Evolutionary conservation across 2,329 filamentous ascomycete genomes (phyloP).

Genomic region (Trichoderma sp.): DNA sequence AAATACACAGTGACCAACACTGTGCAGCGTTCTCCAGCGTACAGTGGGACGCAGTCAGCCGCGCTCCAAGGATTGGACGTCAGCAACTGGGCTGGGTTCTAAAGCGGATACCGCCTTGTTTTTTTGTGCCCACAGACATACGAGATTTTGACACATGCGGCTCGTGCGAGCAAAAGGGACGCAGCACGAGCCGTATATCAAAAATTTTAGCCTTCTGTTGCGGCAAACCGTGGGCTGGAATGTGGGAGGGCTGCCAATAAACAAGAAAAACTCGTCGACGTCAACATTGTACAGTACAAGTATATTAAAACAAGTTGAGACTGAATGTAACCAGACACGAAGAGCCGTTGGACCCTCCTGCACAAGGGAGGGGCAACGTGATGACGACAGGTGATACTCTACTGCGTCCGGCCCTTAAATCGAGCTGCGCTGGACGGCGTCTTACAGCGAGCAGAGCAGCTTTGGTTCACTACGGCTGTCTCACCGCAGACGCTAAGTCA

Average conservation of each 20-base stretch:
- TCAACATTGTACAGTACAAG: not conserved
- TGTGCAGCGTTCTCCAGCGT: not conserved
- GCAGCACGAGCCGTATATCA: not conserved
- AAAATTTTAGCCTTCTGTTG: not conserved
- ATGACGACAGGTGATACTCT: slow-evolving; percentile 18
- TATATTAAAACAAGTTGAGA: not conserved
- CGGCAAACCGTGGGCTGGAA: not conserved
- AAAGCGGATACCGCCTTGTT: slow-evolving; percentile 16
- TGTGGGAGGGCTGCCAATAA: not conserved
- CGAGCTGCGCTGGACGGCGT: not conserved
- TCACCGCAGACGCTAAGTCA: slow-evolving; percentile 16
- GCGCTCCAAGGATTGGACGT: slow-evolving; percentile 18
- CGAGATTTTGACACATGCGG: slow-evolving; percentile 10
- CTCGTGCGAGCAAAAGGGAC: not conserved
- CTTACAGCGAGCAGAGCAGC: not conserved
- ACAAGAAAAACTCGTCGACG: not conserved
- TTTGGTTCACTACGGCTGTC: slow-evolving; percentile 7
- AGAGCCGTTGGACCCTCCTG: slow-evolving; percentile 12
- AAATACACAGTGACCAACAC: not conserved
- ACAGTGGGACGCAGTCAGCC: slow-evolving; percentile 19
- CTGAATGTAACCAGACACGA: not conserved
- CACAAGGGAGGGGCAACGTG: slow-evolving; percentile 19
- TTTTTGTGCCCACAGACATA: slow-evolving; percentile 10
- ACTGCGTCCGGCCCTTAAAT: not conserved
- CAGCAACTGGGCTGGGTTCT: slow-evolving; percentile 18